phyloP scores from a whole-genome alignment of 306 rosid species.

The Carpinus fangiana region DNA sequence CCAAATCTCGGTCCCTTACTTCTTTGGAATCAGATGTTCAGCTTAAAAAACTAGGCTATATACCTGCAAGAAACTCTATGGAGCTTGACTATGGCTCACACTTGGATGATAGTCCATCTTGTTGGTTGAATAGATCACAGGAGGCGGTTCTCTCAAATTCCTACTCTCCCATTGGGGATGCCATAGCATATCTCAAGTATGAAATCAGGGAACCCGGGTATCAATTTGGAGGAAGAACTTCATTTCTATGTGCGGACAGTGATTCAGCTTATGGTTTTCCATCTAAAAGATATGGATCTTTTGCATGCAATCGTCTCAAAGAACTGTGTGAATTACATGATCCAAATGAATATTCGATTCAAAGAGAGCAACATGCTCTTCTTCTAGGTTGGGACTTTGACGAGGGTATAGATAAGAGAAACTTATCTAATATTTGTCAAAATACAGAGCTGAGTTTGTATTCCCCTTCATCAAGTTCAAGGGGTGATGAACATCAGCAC shows the following conservation, averaged over 20 bases:
- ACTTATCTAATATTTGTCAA: constrained; percentile 25
- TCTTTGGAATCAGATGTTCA: constrained; percentile 39
- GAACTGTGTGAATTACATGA: constrained; percentile 33
- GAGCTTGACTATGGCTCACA: constrained; percentile 42
- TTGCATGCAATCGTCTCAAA: constrained; percentile 28
- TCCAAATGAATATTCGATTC: constrained; percentile 22
- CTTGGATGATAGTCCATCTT: constrained; percentile 38
- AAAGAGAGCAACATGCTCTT: constrained; percentile 41
- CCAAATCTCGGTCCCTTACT: constrained; percentile 35
- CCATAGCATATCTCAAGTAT: constrained; percentile 31
- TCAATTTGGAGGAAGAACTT: constrained; percentile 25
- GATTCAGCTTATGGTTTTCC: constrained; percentile 29
- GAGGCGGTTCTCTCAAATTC: constrained; percentile 35
- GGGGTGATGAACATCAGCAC: constrained; percentile 29
- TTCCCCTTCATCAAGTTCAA: constrained; percentile 32
- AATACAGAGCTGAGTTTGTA: constrained; percentile 21
- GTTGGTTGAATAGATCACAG: constrained; percentile 33
- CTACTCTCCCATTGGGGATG: constrained; percentile 33
- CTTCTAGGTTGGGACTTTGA: constrained; percentile 48
- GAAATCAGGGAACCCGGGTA: constrained; percentile 38
- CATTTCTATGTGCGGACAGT: constrained; percentile 34
- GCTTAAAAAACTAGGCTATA: constrained; percentile 36
- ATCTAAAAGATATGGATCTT: constrained; percentile 31
- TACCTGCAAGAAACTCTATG: constrained; percentile 35
- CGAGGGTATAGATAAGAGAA: constrained; percentile 26